These are phyloP conservation scores for Populus trichocarpa DNA, from an alignment of 441 rosid genomes.

Conservation along the genomic window DNA sequence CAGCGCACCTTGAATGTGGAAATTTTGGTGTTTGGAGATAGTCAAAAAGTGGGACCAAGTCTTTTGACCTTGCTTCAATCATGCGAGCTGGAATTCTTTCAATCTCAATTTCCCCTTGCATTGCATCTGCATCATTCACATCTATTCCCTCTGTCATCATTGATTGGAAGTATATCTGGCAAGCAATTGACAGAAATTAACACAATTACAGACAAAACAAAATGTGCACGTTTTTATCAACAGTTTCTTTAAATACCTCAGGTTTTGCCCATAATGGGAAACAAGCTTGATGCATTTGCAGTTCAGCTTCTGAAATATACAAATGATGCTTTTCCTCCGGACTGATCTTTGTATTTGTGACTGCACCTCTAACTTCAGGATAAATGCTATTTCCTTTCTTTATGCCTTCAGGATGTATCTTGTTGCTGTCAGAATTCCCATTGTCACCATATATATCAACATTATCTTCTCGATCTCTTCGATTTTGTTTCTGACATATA, in stretches of 20 bases:
- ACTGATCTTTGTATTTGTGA: slow-evolving; percentile 28
- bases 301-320: slow-evolving; percentile 77
- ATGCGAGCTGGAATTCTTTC: slow-evolving; percentile 54
- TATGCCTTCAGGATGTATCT: slow-evolving; percentile 68
- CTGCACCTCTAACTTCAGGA: slow-evolving; percentile 27
- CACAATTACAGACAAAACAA: slow-evolving; percentile 5
- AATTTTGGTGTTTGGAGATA: slow-evolving; percentile 38
- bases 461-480: slow-evolving; percentile 73
- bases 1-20: slow-evolving; percentile 46
- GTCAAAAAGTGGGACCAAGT: slow-evolving; percentile 69
- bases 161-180: slow-evolving; percentile 60
- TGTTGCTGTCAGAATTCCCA: slow-evolving; percentile 53
- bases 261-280: slow-evolving; percentile 61
- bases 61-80: slow-evolving; percentile 65
- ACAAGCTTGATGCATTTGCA: slow-evolving; percentile 53
- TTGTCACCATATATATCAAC: slow-evolving; percentile 78
- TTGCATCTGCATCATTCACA: slow-evolving; percentile 35
- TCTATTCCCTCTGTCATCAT: slow-evolving; percentile 31
- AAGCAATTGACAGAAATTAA: slow-evolving; percentile 25
- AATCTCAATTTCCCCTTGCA: slow-evolving; percentile 66
- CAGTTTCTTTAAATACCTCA: slow-evolving; percentile 38
- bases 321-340: slow-evolving; percentile 56
- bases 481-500: slow-evolving; percentile 65
- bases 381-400: slow-evolving; percentile 34
- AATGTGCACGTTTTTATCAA: slow-evolving; percentile 1